These are phyloP conservation scores for Coffea eugenioides DNA, from an alignment of 257 asterid genomes.

Conservation along the genomic window DNA sequence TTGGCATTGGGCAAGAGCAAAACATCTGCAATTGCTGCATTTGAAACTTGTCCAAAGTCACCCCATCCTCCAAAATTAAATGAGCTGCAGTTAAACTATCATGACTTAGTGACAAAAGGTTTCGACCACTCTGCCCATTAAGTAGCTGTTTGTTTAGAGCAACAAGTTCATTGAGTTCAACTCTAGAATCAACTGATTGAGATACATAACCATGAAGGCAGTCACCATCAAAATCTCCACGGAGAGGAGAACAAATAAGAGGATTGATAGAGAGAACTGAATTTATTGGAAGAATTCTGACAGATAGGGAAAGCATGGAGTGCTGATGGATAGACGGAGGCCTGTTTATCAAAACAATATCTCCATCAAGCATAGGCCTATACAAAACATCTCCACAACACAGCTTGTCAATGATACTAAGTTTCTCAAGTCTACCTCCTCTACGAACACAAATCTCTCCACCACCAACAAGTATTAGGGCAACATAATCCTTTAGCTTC, in stretches of 20 bases:
- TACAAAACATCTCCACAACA: conserved; percentile 63
- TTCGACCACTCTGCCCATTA: conserved; percentile 81
- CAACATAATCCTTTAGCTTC: conserved; percentile 55
- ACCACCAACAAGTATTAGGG: conserved; percentile 54
- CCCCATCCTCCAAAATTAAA: conserved; percentile 65
- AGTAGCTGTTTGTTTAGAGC: conserved; percentile 57
- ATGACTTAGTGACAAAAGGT: conserved; percentile 72
- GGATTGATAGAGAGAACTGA: conserved; percentile 79
- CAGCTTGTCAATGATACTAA: conserved; percentile 60
- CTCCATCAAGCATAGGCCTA: conserved; percentile 85
- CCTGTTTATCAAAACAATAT: conserved; percentile 71
- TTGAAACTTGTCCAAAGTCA: conserved; percentile 50
- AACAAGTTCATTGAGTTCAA: conserved; percentile 83
- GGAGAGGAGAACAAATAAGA: conserved; percentile 74
- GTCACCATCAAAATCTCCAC: conserved; percentile 98
- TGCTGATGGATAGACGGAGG: conserved; percentile 98
- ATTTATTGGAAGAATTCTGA: conserved; percentile 61
- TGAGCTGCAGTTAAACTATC: conserved; percentile 92
- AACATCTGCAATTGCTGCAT: conserved; percentile 94
- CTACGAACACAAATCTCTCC: conserved; percentile 56
- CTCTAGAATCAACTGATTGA: conserved; percentile 65
- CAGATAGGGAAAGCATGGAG: conserved; percentile 77
- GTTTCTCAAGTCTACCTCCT: conserved; percentile 41
- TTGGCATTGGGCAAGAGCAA: conserved; percentile 36
- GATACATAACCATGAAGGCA: conserved; percentile 96